These are phyloP conservation scores for Diaporthe batatas DNA, from an alignment of 2,329 filamentous ascomycete species.

Conservation along the genomic window DNA sequence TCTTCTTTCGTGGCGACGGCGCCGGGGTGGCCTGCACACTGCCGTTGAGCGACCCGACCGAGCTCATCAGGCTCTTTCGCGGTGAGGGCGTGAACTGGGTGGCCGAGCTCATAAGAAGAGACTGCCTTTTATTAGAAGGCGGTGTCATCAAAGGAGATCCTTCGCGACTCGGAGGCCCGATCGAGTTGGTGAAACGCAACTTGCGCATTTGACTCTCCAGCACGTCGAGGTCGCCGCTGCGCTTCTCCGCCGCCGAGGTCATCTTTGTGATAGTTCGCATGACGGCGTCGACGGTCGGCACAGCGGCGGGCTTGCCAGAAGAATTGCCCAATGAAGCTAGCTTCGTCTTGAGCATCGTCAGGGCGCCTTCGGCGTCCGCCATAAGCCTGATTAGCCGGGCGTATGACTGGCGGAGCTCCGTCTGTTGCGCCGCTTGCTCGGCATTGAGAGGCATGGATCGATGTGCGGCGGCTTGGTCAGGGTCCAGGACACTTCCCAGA, in stretches of 20 bases:
- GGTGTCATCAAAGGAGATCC: conserved; percentile 59
- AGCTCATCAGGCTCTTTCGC: conserved; percentile 57
- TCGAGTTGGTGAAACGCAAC: conserved; percentile 46
- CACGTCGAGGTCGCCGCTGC: conserved; percentile 90
- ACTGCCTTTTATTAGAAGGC: conserved; percentile 50
- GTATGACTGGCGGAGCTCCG: conserved; percentile 83
- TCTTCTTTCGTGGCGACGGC: conserved; percentile 70
- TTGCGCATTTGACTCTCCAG: conserved; percentile 87
- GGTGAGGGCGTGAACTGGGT: conserved; percentile 48
- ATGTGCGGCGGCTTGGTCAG: conserved; percentile 73
- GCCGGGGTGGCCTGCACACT: conserved; percentile 47
- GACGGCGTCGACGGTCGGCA: conserved; percentile 92
- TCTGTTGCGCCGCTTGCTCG: conserved; percentile 87
- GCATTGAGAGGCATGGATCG: conserved; percentile 82
- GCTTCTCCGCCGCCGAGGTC: conserved; percentile 92
- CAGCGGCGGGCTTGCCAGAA: conserved; percentile 62
- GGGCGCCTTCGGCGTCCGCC: conserved; percentile 81
- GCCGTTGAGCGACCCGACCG: conserved; percentile 54
- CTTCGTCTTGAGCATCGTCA: conserved; percentile 83
- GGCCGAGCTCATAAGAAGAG: conserved; percentile 51
- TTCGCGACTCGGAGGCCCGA: conserved; percentile 53
- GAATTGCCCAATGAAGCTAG: conserved; percentile 71
- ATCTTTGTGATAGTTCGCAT: conserved; percentile 93
- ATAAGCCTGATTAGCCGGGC: conserved; percentile 80
- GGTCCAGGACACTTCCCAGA: conserved; percentile 78